Base-by-base conservation (phyloP, 108 stramenopile genomes). In the Fragilaria radians region DNA sequence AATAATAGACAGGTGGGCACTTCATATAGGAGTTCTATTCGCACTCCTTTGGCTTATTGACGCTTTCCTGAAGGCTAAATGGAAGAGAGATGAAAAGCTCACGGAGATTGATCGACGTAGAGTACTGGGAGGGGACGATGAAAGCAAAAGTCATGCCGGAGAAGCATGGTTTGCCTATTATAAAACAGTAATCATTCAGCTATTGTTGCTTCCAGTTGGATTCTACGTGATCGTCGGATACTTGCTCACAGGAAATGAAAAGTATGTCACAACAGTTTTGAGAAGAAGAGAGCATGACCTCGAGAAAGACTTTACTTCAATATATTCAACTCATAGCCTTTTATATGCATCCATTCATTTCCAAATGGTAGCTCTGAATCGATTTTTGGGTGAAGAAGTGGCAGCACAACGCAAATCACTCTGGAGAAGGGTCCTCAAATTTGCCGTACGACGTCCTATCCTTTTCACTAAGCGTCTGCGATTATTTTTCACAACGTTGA, bases 41-140 rank as follows among this genome's bases (percentile, higher is more conserved):
- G 65, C 78, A 3, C n/a, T 63, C 2, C 30, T 79, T 48, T 79
- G 78, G 78, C 73, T 79, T 42, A 26, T 57, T 5, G 59, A 73
- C 32, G 64, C 78, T 3, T 73, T 73, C 54, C 32, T 48, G 3
- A 51, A 36, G 31, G 78, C 78, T 5, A 19, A 54, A 30, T 23
- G 42, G 9, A 31, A 45, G 32, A 19, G 61, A 25, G 28, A 58
- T 28, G 36, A 67, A 21, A 26, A 48, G 17, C 19, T 63, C 4
- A 30, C 48, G 4, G 49, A 70, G 28, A 27, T 63, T 21, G 78
- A 79, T 32, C 61, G 65, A 7, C 32, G 46, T 9, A 22, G 33
- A 21, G 62, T 27, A 0, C 5, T 52, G 9, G 34, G 29, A 5
- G 30, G 45, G 2, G 59, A 47, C 2, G 59, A 1, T 3, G 55